A percentile compares a stretch with the other conserved stretches of the same genome.
phyloP scores from a whole-genome alignment of 2,329 filamentous ascomycete genomes.

The Bipolaris victoriae region DNA sequence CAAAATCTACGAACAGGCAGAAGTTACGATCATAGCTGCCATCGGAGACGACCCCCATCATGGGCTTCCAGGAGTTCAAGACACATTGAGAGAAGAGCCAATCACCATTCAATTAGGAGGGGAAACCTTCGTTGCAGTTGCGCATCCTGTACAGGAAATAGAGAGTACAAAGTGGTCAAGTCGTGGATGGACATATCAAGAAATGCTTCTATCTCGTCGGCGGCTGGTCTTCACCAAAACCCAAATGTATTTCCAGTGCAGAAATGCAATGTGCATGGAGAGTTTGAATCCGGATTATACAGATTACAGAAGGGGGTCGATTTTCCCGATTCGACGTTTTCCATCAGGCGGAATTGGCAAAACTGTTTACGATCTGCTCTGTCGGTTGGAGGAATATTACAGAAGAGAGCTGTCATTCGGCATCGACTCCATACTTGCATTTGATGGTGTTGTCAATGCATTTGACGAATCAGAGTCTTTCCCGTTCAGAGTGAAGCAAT shows the following conservation, averaged over 20 bases:
- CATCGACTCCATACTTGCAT: not conserved
- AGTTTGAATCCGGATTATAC: not conserved
- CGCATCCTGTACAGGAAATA: not conserved
- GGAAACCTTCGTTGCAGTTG: not conserved
- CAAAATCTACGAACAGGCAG: slow-evolving; percentile 13
- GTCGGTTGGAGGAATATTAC: not conserved
- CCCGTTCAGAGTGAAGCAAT: not conserved
- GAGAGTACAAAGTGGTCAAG: not conserved
- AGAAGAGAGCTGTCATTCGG: not conserved
- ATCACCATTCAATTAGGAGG: not conserved
- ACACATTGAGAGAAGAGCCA: not conserved
- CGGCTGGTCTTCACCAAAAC: slow-evolving; percentile 9
- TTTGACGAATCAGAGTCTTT: not conserved
- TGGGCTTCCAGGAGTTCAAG: slow-evolving; percentile 10
- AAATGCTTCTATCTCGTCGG: slow-evolving; percentile 6
- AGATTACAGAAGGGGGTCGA: too few relatives aligned
- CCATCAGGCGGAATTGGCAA: not conserved
- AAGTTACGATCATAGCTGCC: slow-evolving; percentile 18
- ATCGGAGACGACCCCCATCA: slow-evolving; percentile 5
- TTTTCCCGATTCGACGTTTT: not conserved
- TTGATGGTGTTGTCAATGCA: not conserved
- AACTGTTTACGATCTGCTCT: not conserved
- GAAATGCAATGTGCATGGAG: not conserved
- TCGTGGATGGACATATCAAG: slow-evolving; percentile 11
- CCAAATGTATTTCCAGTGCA: slow-evolving; percentile 7